These are phyloP conservation scores for Candida sp. DNA, from an alignment of 1,139 yeast genomes.

Conservation along the genomic window DNA sequence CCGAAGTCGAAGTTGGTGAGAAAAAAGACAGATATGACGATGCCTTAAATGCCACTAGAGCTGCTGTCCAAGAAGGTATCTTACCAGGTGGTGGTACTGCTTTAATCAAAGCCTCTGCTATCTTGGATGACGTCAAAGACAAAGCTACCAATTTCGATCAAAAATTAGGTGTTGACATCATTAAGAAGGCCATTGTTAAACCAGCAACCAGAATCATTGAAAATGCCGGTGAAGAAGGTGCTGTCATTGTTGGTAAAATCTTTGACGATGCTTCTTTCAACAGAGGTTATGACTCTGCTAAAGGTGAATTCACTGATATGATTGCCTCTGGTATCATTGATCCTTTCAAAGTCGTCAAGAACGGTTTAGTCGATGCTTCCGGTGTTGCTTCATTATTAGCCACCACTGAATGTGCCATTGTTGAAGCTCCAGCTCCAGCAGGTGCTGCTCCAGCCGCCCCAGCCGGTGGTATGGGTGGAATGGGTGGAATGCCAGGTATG, in stretches of 20 bases:
- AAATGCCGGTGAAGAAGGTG: constrained; percentile 98
- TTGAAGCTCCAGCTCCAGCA: constrained; percentile 93
- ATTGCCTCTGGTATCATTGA: constrained; percentile 97
- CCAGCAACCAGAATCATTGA: constrained; percentile 98
- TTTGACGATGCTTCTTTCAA: constrained; percentile 86
- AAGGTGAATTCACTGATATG: constrained; percentile 95
- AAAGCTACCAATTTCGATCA: constrained; percentile 90
- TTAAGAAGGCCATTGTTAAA: constrained; percentile 91
- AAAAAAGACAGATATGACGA: constrained; percentile 99
- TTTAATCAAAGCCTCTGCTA: constrained; percentile 86
- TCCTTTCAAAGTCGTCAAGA: constrained; percentile 98
- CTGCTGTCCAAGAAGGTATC: constrained; percentile 99
- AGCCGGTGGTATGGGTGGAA: constrained; percentile 51
- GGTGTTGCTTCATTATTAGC: constrained; percentile 98
- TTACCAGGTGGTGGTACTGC: constrained; percentile 99
- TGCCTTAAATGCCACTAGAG: constrained; percentile 98
- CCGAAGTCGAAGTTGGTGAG: constrained; percentile 99
- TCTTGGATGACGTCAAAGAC: constrained; percentile 68
- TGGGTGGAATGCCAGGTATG: constrained; percentile 43
- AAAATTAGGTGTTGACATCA: constrained; percentile 95
- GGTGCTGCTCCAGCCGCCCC: constrained; percentile 60
- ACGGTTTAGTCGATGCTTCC: constrained; percentile 94
- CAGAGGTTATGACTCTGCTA: constrained; percentile 91
- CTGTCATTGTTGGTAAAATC: constrained; percentile 95
- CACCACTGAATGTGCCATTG: constrained; percentile 98